Base-by-base conservation (phyloP, 495 filamentous ascomycete species). In the Talaromyces liani region DNA sequence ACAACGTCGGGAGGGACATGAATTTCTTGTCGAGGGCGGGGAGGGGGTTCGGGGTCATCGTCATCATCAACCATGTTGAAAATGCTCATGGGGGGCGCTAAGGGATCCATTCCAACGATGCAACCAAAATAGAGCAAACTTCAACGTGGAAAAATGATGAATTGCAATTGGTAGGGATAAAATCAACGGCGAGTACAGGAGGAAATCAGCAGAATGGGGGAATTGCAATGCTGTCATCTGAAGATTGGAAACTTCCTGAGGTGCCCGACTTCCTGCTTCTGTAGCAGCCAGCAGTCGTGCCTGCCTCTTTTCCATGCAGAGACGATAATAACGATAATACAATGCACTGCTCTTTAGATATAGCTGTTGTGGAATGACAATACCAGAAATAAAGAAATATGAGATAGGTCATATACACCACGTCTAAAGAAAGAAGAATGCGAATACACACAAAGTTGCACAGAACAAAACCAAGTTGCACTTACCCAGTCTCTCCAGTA, bases 401-500 rank as follows among this genome's bases (percentile, higher is more conserved):
- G 36, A 61, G 59, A 64, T 39, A 25, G 36, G 27, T 20, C 14
- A 24, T 57, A 27, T 54, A 45, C 16, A 66, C 27, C 18, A 20
- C 0, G 6, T 49, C 45, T 20, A 57, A 33, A 31, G 33, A 31
- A 29, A 20, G 24, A 57, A 29, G 25, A n/a, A 29, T 6, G 54
- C 6, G n/a, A 34, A 36, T 27, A n/a, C 25, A n/a, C 25, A 16
- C 22, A 27, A 47, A 47, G 45, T 45, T 29, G 51, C 33, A 63
- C 33, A 63, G 62, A 55, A 18, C 49, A 57, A 22, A 45, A 56
- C 45, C 62, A 54, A 64, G 60, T 63, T 29, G 47, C 41, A 88
- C 91, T 75, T 81, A 97, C 93, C 94, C 94, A 98, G 78, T 98
- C 94, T 75, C 94, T 82, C 94, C 94, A 98, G 79, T 98, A 98